Evolutionary conservation across 306 rosid genomes (phyloP), one percentile per base, ranked within the genome.

Genomic region (Glycine soja): DNA sequence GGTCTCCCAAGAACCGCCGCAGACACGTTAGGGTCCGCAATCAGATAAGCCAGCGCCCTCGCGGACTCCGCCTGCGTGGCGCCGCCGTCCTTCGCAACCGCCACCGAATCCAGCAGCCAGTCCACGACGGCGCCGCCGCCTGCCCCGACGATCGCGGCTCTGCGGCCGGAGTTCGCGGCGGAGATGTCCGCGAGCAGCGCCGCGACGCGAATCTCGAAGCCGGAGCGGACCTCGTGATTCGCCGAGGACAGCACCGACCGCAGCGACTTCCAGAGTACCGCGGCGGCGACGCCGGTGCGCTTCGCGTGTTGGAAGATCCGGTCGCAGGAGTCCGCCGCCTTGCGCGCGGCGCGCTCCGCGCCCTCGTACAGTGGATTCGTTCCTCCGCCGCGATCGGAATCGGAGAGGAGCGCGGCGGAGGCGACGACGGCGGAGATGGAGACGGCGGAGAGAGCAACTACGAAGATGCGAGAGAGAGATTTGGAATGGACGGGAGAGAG

Each of bases 121-220:
- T 95, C 99, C 13, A 93, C 92, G 4, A 95, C 99, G 24, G 92
- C 98, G n/a, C 99, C 99, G 0, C 94, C 90, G 3, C 98, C 99
- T 0, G 98, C 98, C 2, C 96, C 93, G 5, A 95, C 99, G 32
- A 95, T 82, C 38, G 99, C 96, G 7, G 91, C 91, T 87, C 97
- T 90, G 2, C 99, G 93, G 13, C 83, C 70, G 3, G 88, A 92
- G 84, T 90, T 95, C 36, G 98, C 99, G 0, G 96, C 92, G 3
- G 93, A 81, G 10, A 95, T 95, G 38, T 95, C 99, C 0, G 97
- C 98, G 2, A 95, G 96, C 80, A 95, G 72, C 5, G 98, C 93
- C 62, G 98, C 98, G 1, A 95, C 99, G 19, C 96, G 89, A 61
- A 95, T 92, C 89, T 93, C 96, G 77, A 95, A 95, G 10, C 99